phyloP scores from a whole-genome alignment of 2,329 filamentous ascomycete genomes.

The Amesomyces nigricolor region DNA sequence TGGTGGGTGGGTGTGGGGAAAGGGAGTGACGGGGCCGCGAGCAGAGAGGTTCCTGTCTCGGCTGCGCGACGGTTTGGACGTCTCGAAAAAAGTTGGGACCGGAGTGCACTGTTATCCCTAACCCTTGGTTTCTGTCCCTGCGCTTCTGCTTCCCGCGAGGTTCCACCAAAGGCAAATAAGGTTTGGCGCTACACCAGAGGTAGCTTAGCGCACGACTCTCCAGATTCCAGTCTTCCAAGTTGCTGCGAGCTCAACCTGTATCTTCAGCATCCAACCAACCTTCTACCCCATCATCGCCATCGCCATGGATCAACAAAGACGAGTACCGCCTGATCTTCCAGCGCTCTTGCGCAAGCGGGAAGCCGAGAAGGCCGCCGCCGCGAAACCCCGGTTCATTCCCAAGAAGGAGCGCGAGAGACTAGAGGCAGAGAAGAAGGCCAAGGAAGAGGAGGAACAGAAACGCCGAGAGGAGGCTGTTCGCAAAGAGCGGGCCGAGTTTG shows the following conservation, averaged over 20 bases:
- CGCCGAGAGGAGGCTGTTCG: conserved; percentile 17
- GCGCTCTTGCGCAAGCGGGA: conserved; percentile 67
- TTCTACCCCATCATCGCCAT: neutral
- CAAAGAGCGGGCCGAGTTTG: conserved; percentile 16
- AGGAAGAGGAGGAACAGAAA: conserved; percentile 51
- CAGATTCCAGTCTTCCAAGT: too few species aligned
- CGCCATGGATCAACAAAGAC: conserved; percentile 18
- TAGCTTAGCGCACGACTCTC: too few species aligned
- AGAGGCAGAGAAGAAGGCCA: conserved; percentile 69
- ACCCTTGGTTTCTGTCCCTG: neutral
- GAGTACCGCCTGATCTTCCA: conserved; percentile 27
- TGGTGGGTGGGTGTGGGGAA: neutral
- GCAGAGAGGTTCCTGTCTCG: neutral
- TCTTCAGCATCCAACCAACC: neutral
- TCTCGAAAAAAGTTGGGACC: conserved; percentile 8
- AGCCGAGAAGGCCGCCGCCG: conserved; percentile 49
- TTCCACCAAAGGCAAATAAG: too few species aligned
- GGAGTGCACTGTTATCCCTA: neutral
- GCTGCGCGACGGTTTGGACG: neutral
- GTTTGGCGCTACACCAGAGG: too few species aligned
- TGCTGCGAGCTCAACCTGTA: too few species aligned
- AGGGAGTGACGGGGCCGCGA: neutral
- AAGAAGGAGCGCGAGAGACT: conserved; percentile 77
- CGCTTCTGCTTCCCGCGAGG: neutral
- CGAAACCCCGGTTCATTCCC: conserved; percentile 57